These are phyloP conservation scores for Detonula confervacea DNA, from an alignment of 352 stramenopile species.

Conservation along the genomic window DNA sequence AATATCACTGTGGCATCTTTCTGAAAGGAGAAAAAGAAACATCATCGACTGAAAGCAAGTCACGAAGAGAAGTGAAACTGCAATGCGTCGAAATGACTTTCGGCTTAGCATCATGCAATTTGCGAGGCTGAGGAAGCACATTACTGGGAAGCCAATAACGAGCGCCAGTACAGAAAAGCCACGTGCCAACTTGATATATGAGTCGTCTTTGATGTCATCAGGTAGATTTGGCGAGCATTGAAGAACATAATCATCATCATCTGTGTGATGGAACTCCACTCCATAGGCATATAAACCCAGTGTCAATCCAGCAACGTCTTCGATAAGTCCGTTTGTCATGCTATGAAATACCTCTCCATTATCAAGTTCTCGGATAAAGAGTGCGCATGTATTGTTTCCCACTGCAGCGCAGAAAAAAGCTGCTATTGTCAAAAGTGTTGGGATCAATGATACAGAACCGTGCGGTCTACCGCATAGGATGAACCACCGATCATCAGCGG, in stretches of 20 bases:
- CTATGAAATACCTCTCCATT: background rate
- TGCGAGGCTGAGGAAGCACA: conserved; percentile 14
- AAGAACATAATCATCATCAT: background rate
- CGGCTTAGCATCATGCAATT: conserved; percentile 35
- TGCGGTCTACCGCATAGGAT: conserved; percentile 23
- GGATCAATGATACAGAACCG: conserved; percentile 19
- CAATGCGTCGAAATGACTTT: conserved; percentile 8
- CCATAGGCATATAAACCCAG: conserved; percentile 29
- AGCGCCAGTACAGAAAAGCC: conserved; percentile 40
- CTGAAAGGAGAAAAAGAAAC: conserved; percentile 28
- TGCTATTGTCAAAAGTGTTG: conserved; percentile 22
- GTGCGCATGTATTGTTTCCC: conserved; percentile 32
- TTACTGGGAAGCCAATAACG: conserved; percentile 56
- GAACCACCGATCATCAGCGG: conserved; percentile 37
- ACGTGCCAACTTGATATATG: conserved; percentile 27
- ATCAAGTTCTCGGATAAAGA: conserved; percentile 25
- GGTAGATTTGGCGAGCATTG: conserved; percentile 7
- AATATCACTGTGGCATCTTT: conserved; percentile 4
- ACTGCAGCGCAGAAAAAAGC: conserved; percentile 18
- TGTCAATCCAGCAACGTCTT: conserved; percentile 9
- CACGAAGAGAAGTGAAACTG: conserved; percentile 22
- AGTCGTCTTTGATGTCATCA: conserved; percentile 6
- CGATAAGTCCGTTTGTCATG: conserved; percentile 3
- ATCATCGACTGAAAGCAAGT: conserved; percentile 28
- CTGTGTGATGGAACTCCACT: conserved; percentile 6